A percentile compares a stretch with the other conserved stretches of the same genome.
Conservation (phyloP, 2,329 filamentous ascomycete genomes). For the Stenocarpella maydis region DNA sequence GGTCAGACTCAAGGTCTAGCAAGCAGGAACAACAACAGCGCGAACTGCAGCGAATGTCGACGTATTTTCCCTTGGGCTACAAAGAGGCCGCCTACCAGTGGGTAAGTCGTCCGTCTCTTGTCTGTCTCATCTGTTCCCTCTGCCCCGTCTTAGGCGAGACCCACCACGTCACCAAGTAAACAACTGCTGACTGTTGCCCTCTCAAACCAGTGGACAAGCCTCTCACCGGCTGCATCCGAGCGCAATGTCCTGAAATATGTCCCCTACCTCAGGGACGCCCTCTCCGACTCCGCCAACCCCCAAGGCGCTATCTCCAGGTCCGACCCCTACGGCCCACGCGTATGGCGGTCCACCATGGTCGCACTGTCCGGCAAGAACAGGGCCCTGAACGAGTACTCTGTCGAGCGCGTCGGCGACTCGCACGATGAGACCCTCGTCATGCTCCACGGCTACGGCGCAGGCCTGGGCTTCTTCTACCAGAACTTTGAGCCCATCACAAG, state of each 20-base stretch:
- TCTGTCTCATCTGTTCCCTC: neutral
- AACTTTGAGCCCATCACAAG: conserved; percentile 92
- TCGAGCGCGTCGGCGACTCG: conserved; percentile 82
- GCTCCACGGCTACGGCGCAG: conserved; percentile 95
- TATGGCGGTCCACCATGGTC: conserved; percentile 88
- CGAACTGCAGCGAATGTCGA: conserved; percentile 54
- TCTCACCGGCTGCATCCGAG: conserved; percentile 86
- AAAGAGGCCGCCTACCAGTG: conserved; percentile 93
- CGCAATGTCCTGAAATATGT: conserved; percentile 87
- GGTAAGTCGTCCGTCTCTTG: conserved; percentile 59
- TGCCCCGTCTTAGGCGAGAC: neutral
- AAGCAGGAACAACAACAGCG: conserved; percentile 23
- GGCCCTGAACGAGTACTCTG: conserved; percentile 89
- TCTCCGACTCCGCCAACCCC: conserved; percentile 60
- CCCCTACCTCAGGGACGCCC: conserved; percentile 80
- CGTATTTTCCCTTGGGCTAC: conserved; percentile 86
- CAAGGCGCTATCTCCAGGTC: conserved; percentile 56
- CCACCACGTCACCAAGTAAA: conserved; percentile 26
- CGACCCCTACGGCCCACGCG: conserved; percentile 84
- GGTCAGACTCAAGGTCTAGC: conserved; percentile 22
- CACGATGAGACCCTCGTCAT: conserved; percentile 90
- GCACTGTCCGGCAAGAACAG: conserved; percentile 85
- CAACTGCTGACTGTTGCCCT: conserved; percentile 5
- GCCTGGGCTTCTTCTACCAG: conserved; percentile 97
- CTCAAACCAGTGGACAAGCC: conserved; percentile 75